Evolutionary conservation across 2,329 filamentous ascomycete species (phyloP), one percentile per base, ranked within the genome.

Genomic region (Plectosphaerella sp.): DNA sequence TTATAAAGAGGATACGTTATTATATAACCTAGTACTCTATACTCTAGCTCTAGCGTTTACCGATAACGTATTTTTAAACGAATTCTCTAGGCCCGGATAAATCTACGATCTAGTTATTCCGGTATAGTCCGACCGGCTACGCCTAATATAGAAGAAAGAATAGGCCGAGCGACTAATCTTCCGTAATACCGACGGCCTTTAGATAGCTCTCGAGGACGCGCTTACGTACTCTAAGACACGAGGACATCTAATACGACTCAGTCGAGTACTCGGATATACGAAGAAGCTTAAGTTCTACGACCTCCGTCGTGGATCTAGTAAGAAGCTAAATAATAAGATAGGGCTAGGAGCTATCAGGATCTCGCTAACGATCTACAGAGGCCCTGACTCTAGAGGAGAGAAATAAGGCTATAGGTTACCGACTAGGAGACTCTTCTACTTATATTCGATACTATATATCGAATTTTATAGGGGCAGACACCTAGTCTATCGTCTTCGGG

Each of bases 161-260:
- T 63, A 45, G 57, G 53, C 33, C 20, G 43, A 59, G 39, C 45
- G 48, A 49, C 55, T 55, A 51, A 48, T 64, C 48, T 64, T 63
- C 52, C 54, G 55, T n/a, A 45, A 62, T 39, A 48, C 59, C 12
- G 49, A 63, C 49, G 43, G 52, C 48, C 41, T 60, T 41, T 43
- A 45, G 16, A 54, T 64, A 43, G 59, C 57, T 42, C 50, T 60
- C 48, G 58, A 56, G 15, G 57, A 58, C 48, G 36, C 50, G 22
- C 61, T 74, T 11, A 64, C 69, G 52, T 77, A 77, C 51, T 67
- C 53, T 50, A 73, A 75, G 39, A 49, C 36, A 7, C 68, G 62
- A 0, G 66, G 58, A 20, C 66, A 62, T 69, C 55, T 24, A 63
- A 65, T 52, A 67, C 70, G 49, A 67, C 59, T 59, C 67, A 64